Base-by-base conservation (phyloP, 2,329 filamentous ascomycete species). In the Diplodia scrobiculata region DNA sequence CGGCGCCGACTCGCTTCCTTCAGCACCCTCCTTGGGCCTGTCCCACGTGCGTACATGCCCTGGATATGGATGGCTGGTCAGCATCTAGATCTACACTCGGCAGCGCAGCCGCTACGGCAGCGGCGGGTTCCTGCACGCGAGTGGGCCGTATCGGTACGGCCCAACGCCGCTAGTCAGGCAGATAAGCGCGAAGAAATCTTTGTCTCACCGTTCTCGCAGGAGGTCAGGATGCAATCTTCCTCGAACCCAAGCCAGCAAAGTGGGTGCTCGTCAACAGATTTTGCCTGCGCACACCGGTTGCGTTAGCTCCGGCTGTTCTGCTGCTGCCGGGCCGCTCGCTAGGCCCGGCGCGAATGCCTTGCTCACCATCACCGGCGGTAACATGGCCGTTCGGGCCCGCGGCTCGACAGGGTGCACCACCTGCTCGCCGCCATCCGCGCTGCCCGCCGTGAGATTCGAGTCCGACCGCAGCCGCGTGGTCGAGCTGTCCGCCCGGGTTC, bases 171-270 rank as follows among this genome's bases (percentile, higher is more conserved):
- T 63, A 64, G 51, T 25, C 41, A 45, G 41, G 38, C 29, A 66
- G 65, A 67, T 64, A 70, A 69, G 59, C 55, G 45, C 50, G 50
- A 55, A 55, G 51, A 63, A 63, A 58, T 58, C 58, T 63, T 36
- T 52, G 54, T 82, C 89, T 78, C 82, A 96, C 94, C 94, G 79
- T 89, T 91, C 75, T 92, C 90, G 79, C 92, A 97, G 70, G 91
- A 92, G 41, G 92, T 97, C 73, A 98, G 88, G 70, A 99, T 97
- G 69, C 90, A 90, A 72, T 96, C 89, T 75, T 97, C 90, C 65
- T 94, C 93, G 73, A 99, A 99, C n/a, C 89, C 91, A 47, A 99
- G 79, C 89, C 93, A 97, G 76, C 87, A 91, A 53, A 96, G 82
- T 63, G 93, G 92, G 77, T 98, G 92, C 68, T 89, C 87, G 76